phyloP scores from a whole-genome alignment of 139 green algal species.

The Chlamydomonas incerta region DNA sequence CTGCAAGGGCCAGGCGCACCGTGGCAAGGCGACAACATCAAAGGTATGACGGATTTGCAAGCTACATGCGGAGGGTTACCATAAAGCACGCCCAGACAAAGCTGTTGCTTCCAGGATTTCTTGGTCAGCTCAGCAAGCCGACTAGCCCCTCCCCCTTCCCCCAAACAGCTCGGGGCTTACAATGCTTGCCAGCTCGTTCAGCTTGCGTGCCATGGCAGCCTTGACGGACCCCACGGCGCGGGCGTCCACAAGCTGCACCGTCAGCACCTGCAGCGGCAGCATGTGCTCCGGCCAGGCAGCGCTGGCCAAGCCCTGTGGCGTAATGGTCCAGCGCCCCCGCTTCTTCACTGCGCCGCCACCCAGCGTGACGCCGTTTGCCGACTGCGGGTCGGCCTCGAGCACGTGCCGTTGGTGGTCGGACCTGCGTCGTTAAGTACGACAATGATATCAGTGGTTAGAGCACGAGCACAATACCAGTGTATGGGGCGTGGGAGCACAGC shows the following conservation, averaged over 20 bases:
- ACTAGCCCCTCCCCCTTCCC: no score
- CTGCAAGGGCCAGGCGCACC: not conserved
- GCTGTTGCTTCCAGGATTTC: no score
- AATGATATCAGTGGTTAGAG: no score
- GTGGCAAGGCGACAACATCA: not conserved
- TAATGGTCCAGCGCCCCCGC: constrained; percentile 19
- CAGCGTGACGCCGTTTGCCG: not conserved
- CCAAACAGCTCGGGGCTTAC: no score
- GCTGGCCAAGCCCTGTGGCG: constrained; percentile 5
- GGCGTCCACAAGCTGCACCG: constrained; percentile 14
- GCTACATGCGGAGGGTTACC: no score
- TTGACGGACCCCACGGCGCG: not conserved
- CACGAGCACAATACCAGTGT: no score
- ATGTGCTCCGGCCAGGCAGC: not conserved
- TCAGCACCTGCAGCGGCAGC: constrained; percentile 5
- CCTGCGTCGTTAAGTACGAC: no score
- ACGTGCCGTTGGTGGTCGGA: not conserved
- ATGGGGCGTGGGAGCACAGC: no score
- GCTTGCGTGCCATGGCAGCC: not conserved
- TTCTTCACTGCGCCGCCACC: not conserved
- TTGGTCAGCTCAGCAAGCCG: no score
- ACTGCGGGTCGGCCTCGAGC: constrained; percentile 3
- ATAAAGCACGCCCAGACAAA: no score
- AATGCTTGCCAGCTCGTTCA: not conserved
- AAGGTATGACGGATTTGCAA: no score